Percentiles rank a stretch among this genome's conserved stretches.
Evolutionary conservation across 345 rosid genomes (phyloP).

Genomic region (Pistacia vera): DNA sequence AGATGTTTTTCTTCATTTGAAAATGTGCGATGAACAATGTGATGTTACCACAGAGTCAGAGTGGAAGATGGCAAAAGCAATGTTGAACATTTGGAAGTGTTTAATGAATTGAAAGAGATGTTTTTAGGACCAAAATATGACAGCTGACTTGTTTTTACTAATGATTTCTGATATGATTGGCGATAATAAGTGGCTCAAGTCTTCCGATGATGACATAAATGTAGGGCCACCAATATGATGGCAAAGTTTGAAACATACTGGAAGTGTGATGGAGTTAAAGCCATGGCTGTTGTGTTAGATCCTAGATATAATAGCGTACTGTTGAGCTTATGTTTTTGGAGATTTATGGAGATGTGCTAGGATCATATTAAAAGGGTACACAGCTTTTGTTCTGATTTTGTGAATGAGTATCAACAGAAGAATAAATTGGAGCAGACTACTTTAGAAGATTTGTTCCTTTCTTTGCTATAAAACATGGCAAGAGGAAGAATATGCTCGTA

Average conservation of each 20-base stretch:
- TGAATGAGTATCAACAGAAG: neutral
- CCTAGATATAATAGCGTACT: neutral
- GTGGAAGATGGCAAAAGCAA: neutral
- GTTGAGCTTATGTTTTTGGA: neutral
- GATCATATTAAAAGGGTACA: neutral
- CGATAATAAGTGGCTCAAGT: neutral
- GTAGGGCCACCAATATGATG: neutral
- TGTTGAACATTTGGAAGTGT: neutral
- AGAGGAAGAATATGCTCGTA: no score
- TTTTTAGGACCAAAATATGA: neutral
- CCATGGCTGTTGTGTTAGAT: neutral
- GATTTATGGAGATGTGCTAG: neutral
- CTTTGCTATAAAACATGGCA: no score
- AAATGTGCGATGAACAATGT: neutral
- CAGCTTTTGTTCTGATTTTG: neutral
- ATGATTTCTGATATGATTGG: neutral
- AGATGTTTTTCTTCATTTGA: neutral
- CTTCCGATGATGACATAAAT: neutral
- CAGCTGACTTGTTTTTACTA: neutral
- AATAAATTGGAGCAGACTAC: neutral
- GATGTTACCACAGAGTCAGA: neutral
- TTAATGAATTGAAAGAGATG: neutral
- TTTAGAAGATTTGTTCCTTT: neutral
- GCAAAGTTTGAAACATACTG: conserved; percentile 2
- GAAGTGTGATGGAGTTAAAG: neutral